phyloP scores from a whole-genome alignment of 441 rosid genomes.

The Corymbia calophylla region DNA sequence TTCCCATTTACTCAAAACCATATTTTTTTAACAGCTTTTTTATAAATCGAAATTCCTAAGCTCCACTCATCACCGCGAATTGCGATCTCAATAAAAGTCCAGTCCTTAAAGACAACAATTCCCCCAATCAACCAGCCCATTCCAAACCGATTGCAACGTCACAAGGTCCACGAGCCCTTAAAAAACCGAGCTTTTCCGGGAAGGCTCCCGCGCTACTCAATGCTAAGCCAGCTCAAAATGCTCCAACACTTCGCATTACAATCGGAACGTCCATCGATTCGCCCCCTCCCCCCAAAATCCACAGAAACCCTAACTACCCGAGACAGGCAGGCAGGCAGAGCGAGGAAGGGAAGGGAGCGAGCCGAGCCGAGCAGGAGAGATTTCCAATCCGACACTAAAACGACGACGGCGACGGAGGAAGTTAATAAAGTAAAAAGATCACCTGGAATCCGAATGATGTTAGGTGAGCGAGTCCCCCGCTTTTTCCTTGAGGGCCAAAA shows the following conservation, averaged over 20 bases:
- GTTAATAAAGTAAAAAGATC: background rate
- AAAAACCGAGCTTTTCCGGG: background rate
- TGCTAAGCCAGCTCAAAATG: background rate
- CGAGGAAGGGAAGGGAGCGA: background rate
- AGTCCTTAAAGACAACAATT: background rate
- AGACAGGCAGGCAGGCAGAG: background rate
- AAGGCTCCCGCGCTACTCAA: background rate
- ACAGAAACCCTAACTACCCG: background rate
- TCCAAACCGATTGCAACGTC: background rate
- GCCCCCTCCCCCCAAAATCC: background rate
- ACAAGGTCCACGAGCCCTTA: background rate
- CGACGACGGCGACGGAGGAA: background rate
- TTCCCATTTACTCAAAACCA: background rate
- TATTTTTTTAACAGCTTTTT: background rate
- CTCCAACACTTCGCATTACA: background rate
- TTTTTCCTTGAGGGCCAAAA: background rate
- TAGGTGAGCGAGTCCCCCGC: background rate
- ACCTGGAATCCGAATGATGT: background rate
- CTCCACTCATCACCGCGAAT: background rate
- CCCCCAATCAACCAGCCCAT: background rate
- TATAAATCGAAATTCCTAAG: background rate
- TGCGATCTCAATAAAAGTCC: background rate
- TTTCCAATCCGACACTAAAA: background rate
- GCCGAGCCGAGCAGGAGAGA: background rate
- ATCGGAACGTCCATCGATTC: background rate